Percentiles rank a stretch among this genome's conserved stretches.
phyloP scores from a whole-genome alignment of 2,329 filamentous ascomycete genomes.

The Dothideomycetes sp. region DNA sequence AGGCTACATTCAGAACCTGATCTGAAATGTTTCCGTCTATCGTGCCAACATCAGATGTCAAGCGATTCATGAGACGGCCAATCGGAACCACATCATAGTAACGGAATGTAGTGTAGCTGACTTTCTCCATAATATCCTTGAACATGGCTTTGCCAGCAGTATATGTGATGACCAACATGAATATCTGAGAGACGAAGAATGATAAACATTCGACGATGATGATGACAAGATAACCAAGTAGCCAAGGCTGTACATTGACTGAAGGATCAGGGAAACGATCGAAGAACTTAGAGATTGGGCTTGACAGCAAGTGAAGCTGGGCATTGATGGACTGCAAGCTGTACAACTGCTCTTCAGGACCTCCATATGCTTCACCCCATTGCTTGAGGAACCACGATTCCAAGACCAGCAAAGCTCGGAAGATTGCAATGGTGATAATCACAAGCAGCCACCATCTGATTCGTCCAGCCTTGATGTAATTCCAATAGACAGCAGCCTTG shows the following conservation, averaged over 20 bases:
- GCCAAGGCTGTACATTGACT: conserved; percentile 62
- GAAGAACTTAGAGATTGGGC: conserved; percentile 25
- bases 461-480: conserved; percentile 73
- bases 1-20: conserved; percentile 60
- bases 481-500: conserved; percentile 67
- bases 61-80: conserved; percentile 81
- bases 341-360: conserved; percentile 16
- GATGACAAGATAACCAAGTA: conserved; percentile 61
- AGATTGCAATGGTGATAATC: conserved; percentile 52
- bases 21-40: conserved; percentile 77
- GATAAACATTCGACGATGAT: conserved; percentile 51
- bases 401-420: conserved; percentile 54
- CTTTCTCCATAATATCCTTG: conserved; percentile 58
- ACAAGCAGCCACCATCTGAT: conserved; percentile 63
- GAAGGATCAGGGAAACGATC: conserved; percentile 56
- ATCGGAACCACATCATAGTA: conserved; percentile 89
- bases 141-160: conserved; percentile 70
- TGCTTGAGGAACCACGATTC: conserved; percentile 76
- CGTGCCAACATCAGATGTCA: conserved; percentile 83
- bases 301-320: conserved; percentile 3
- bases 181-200: conserved; percentile 52
- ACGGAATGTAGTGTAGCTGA: conserved; percentile 73
- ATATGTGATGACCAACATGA: conserved; percentile 71
- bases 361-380: conserved; percentile 70
- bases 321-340: conserved; percentile 1